phyloP scores from a whole-genome alignment of 2,329 filamentous ascomycete genomes.

The Polytolypa hystricis region DNA sequence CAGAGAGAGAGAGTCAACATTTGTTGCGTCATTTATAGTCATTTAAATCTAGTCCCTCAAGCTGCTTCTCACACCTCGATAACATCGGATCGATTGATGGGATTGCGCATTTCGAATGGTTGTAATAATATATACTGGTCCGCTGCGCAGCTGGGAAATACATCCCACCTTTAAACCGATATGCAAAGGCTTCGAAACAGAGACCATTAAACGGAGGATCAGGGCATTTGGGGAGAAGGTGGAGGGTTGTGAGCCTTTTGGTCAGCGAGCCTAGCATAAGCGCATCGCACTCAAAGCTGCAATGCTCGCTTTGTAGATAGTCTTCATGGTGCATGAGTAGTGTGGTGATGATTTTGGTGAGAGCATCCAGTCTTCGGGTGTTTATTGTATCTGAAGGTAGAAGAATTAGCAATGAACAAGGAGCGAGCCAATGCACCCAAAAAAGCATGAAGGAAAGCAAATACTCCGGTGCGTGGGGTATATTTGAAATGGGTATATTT shows the following conservation, averaged over 20 bases:
- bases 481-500: no score
- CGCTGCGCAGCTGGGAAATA: slow-evolving; percentile 14
- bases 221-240: slow-evolving; percentile 11
- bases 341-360: slow-evolving; percentile 8
- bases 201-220: slow-evolving; percentile 11
- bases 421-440: neutral
- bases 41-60: slow-evolving; percentile 9
- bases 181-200: slow-evolving; percentile 11
- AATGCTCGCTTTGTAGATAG: slow-evolving; percentile 12
- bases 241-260: slow-evolving; percentile 9
- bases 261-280: slow-evolving; percentile 12
- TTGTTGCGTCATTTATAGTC: no score
- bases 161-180: slow-evolving; percentile 12
- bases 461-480: no score
- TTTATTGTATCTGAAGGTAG: slow-evolving; percentile 10
- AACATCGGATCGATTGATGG: slow-evolving; percentile 10
- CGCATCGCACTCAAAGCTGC: slow-evolving; percentile 14
- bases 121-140: slow-evolving; percentile 12
- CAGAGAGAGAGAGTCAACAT: no score
- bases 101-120: slow-evolving; percentile 13
- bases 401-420: neutral
- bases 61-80: slow-evolving; percentile 9
- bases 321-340: slow-evolving; percentile 11
- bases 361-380: slow-evolving; percentile 8
- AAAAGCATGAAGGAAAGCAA: no score